Conservation (phyloP, 2,329 filamentous ascomycete genomes). For the Alternaria hordeiaustralica region DNA sequence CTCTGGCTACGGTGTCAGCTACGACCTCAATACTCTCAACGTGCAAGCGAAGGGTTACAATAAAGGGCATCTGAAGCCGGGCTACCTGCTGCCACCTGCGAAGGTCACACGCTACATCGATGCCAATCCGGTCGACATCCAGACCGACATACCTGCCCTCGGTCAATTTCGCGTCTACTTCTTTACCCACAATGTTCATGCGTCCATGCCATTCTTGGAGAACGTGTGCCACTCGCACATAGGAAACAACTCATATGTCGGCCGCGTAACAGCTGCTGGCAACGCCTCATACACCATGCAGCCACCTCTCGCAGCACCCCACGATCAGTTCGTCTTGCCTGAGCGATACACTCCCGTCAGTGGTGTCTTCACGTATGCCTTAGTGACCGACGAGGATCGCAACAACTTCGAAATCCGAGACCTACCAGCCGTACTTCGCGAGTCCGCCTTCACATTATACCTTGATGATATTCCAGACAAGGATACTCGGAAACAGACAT, state of each 20-base stretch:
- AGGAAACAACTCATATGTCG: conserved; percentile 62
- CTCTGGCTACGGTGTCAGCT: conserved; percentile 73
- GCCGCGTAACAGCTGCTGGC: conserved; percentile 65
- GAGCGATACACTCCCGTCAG: conserved; percentile 73
- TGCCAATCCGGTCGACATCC: conserved; percentile 77
- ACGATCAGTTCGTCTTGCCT: conserved; percentile 71
- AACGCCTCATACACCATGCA: conserved; percentile 67
- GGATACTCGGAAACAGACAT: conserved; percentile 59
- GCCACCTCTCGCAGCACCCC: conserved; percentile 62
- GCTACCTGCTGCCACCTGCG: conserved; percentile 66
- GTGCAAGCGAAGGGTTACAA: conserved; percentile 59
- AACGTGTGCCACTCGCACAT: conserved; percentile 64
- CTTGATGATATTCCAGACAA: conserved; percentile 68
- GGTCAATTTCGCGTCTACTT: conserved; percentile 80
- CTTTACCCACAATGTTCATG: conserved; percentile 67
- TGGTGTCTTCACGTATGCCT: conserved; percentile 69
- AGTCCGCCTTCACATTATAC: conserved; percentile 75
- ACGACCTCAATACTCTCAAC: conserved; percentile 69
- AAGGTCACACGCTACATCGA: conserved; percentile 78
- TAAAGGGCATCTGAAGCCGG: conserved; percentile 52
- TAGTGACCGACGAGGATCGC: conserved; percentile 70
- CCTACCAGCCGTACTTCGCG: conserved; percentile 66
- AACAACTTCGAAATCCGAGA: conserved; percentile 69
- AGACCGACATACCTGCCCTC: conserved; percentile 78
- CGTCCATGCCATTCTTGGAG: conserved; percentile 63